These are phyloP conservation scores for Ustulina deusta DNA, from an alignment of 2,329 filamentous ascomycete species.

Conservation along the genomic window DNA sequence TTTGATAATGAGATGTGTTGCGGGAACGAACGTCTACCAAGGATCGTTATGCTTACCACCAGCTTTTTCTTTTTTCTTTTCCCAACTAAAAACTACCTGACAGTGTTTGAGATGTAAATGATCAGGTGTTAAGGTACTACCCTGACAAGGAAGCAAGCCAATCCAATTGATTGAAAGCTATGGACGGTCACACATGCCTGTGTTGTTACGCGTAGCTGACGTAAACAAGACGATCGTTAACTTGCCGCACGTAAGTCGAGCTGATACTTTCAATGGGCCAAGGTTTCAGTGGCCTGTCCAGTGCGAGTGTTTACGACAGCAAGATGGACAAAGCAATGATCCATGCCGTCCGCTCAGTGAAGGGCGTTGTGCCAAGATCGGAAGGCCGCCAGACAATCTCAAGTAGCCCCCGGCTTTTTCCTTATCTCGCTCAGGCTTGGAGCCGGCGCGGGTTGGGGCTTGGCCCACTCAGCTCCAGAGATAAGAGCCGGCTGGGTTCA, in stretches of 20 bases:
- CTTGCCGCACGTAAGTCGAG: background rate
- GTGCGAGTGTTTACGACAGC: background rate
- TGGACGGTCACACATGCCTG: background rate
- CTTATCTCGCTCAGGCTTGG: slow-evolving; percentile 34
- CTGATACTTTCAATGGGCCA: background rate
- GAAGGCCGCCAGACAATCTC: slow-evolving; percentile 25
- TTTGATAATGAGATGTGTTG: slow-evolving; percentile 1
- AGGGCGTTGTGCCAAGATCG: slow-evolving; percentile 12
- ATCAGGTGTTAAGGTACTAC: background rate
- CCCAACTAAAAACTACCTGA: background rate
- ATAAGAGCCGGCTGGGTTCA: slow-evolving; percentile 31
- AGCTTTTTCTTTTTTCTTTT: background rate
- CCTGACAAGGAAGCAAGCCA: background rate
- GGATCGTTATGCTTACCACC: background rate
- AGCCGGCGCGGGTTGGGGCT: background rate
- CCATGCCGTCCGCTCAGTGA: background rate
- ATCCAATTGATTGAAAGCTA: background rate
- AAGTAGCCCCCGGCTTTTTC: slow-evolving; percentile 7
- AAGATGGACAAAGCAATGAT: background rate
- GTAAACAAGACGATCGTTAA: background rate
- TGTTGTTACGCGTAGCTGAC: background rate
- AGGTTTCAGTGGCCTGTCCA: background rate
- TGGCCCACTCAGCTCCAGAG: slow-evolving; percentile 34
- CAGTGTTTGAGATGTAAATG: background rate
- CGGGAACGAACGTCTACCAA: background rate